phyloP scores from a whole-genome alignment of 306 rosid species.

The Abrus pulchellus region DNA sequence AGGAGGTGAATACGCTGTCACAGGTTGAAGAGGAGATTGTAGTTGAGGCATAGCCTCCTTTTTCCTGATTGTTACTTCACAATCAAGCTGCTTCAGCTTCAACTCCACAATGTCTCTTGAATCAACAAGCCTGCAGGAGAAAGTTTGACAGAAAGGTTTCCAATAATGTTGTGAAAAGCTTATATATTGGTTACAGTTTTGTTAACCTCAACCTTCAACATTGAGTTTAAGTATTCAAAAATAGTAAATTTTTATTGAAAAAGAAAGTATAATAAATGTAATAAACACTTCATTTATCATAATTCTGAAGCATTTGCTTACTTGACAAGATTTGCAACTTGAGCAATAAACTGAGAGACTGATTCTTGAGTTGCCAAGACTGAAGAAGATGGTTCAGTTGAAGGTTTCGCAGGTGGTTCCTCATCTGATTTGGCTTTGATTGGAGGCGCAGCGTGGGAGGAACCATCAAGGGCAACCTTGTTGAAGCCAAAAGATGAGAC shows the following conservation, averaged over 20 bases:
- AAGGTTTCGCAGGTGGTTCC: constrained; percentile 49
- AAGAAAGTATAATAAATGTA: background rate
- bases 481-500: constrained; percentile 60
- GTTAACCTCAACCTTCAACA: no score
- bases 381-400: constrained; percentile 49
- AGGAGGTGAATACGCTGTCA: constrained; percentile 52
- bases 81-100: constrained; percentile 73
- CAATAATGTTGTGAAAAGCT: background rate
- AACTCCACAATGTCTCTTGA: constrained; percentile 85
- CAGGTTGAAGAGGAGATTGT: constrained; percentile 56
- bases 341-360: constrained; percentile 68
- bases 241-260: no score
- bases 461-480: constrained; percentile 68
- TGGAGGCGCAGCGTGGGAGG: constrained; percentile 58
- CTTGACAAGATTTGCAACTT: constrained; percentile 81
- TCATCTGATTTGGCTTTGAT: constrained; percentile 55
- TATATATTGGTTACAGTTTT: background rate
- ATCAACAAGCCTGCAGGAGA: constrained; percentile 79
- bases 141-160: constrained; percentile 33
- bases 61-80: constrained; percentile 76
- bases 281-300: no score
- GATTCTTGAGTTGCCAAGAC: constrained; percentile 70
- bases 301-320: constrained; percentile 48
- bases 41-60: constrained; percentile 76
- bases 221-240: no score